Conservation (phyloP, 345 rosid genomes). For the Gossypium rotundifolium region DNA sequence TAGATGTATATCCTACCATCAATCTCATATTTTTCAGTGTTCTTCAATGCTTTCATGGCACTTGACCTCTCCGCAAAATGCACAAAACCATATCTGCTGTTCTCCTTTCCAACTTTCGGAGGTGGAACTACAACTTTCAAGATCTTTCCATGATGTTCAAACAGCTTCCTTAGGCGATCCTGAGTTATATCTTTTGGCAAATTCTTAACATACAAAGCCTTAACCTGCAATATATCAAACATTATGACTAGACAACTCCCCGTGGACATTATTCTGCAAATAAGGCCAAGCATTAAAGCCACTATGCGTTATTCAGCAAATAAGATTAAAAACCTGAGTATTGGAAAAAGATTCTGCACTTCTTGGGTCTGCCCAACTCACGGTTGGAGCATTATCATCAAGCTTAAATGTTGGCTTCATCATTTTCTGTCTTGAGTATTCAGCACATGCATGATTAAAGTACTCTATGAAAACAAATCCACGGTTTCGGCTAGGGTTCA, state of each 20-base stretch:
- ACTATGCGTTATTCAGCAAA: background rate
- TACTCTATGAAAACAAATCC: conserved; percentile 91
- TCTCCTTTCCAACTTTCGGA: conserved; percentile 75
- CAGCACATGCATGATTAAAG: conserved; percentile 88
- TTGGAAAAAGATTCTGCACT: conserved; percentile 65
- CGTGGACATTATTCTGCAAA: background rate
- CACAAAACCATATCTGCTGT: conserved; percentile 79
- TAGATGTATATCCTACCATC: conserved; percentile 47
- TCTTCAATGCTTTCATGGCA: conserved; percentile 77
- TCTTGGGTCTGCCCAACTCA: conserved; percentile 95
- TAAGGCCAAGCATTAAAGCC: background rate
- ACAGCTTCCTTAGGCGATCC: conserved; percentile 63
- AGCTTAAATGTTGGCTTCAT: conserved; percentile 69
- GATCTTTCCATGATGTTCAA: conserved; percentile 79
- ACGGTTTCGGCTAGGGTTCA: conserved; percentile 59
- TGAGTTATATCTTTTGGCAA: conserved; percentile 72
- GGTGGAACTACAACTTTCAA: conserved; percentile 83
- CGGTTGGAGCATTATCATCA: conserved; percentile 75
- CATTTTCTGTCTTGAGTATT: conserved; percentile 87
- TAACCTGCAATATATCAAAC: conserved; percentile 48
- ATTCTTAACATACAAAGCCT: conserved; percentile 84
- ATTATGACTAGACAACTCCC: conserved; percentile 3
- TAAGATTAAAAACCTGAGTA: conserved; percentile 55
- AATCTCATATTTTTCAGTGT: conserved; percentile 84
- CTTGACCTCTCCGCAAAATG: conserved; percentile 90